Evolutionary conservation across 495 filamentous ascomycete species (phyloP).

Genomic region (Tetracladium marchalianum): DNA sequence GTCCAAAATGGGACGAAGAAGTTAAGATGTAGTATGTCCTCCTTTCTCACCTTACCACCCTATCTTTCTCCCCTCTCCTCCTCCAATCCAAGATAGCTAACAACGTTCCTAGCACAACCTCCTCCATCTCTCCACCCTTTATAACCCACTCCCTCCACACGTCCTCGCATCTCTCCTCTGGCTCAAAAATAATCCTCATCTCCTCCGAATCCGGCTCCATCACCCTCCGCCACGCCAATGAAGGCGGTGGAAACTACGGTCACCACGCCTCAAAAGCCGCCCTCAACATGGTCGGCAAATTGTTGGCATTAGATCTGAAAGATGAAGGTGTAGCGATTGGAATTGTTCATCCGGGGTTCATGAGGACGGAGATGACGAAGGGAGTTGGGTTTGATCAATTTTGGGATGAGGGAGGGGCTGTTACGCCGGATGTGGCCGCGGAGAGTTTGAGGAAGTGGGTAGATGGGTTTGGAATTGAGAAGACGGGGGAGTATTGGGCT

Average conservation of each 20-base stretch:
- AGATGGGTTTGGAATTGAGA: slow-evolving; percentile 51
- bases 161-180: slow-evolving; percentile 33
- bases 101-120: slow-evolving; percentile 29
- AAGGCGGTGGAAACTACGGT: slow-evolving; percentile 63
- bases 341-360: slow-evolving; percentile 64
- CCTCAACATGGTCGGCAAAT: slow-evolving; percentile 65
- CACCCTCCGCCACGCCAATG: slow-evolving; percentile 52
- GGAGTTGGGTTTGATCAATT: slow-evolving; percentile 62
- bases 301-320: slow-evolving; percentile 59
- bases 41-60: background rate
- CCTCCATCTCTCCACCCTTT: slow-evolving; percentile 56
- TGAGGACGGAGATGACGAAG: slow-evolving; percentile 66
- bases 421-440: slow-evolving; percentile 58
- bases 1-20: slow-evolving; percentile 54
- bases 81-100: background rate
- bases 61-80: background rate
- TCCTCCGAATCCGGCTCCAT: slow-evolving; percentile 62
- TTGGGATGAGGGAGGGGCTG: slow-evolving; percentile 58
- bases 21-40: slow-evolving; percentile 51
- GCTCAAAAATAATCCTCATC: slow-evolving; percentile 55
- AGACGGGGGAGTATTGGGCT: slow-evolving; percentile 64
- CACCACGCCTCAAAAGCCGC: slow-evolving; percentile 67
- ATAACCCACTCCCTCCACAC: slow-evolving; percentile 51
- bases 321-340: slow-evolving; percentile 52
- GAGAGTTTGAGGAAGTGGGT: slow-evolving; percentile 50